These are phyloP conservation scores for Collybia nuda DNA, from an alignment of 768 basidiomycete species.

Conservation along the genomic window DNA sequence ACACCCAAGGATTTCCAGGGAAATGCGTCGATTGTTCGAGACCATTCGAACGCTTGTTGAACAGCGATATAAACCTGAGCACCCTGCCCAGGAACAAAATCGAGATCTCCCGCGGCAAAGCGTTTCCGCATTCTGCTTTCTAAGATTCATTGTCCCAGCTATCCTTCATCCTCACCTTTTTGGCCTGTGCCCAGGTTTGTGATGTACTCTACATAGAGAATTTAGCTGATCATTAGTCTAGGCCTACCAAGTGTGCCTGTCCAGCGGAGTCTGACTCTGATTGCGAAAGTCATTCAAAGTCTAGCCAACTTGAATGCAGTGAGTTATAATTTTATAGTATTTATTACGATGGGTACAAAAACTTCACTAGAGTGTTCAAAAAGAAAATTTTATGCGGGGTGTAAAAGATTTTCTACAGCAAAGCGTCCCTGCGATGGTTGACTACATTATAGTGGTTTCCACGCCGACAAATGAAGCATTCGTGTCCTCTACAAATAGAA, in stretches of 20 bases:
- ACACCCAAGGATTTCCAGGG: constrained; percentile 40
- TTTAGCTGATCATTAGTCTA: constrained; percentile 25
- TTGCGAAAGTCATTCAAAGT: constrained; percentile 89
- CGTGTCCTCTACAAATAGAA: constrained; percentile 23
- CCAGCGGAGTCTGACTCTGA: constrained; percentile 78
- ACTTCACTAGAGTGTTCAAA: constrained; percentile 52
- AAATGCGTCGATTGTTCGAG: constrained; percentile 68
- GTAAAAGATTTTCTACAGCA: constrained; percentile 72
- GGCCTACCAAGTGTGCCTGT: constrained; percentile 67
- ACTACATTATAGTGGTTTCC: constrained; percentile 76
- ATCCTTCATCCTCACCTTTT: constrained; percentile 88
- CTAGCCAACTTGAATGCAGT: constrained; percentile 83
- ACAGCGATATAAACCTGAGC: constrained; percentile 50
- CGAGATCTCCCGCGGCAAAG: constrained; percentile 72
- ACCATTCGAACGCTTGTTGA: constrained; percentile 75
- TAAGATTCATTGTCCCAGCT: constrained; percentile 88
- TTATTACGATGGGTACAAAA: background rate
- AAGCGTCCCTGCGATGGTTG: constrained; percentile 68
- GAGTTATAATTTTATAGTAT: constrained; percentile 21
- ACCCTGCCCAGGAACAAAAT: constrained; percentile 39
- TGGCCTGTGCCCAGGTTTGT: constrained; percentile 70
- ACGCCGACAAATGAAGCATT: constrained; percentile 40
- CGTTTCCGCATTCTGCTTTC: constrained; percentile 87
- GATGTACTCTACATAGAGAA: background rate
- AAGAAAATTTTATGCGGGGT: constrained; percentile 81